These are phyloP conservation scores for Backusella macrospora DNA, from an alignment of 192 early-diverging fungal genomes.

Conservation along the genomic window DNA sequence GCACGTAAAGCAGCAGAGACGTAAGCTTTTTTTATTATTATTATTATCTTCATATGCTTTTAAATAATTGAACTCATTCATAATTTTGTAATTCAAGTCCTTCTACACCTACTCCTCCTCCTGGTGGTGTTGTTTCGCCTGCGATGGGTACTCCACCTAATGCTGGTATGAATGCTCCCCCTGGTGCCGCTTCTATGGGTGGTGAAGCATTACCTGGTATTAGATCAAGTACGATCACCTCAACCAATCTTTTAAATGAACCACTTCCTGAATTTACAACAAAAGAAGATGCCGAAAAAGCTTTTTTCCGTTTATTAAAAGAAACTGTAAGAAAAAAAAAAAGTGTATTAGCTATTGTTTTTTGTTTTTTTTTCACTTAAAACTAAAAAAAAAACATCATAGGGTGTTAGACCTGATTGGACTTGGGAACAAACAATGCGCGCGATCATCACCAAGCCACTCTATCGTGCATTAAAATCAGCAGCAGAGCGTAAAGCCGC, in stretches of 20 bases:
- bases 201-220: background rate
- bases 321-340: conserved; percentile 54
- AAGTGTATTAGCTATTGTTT: no score
- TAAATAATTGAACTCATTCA: background rate
- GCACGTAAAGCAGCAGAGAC: conserved; percentile 37
- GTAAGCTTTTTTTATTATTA: background rate
- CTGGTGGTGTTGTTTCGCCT: background rate
- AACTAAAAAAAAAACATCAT: background rate
- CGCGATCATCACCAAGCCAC: conserved; percentile 77
- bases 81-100: background rate
- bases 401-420: conserved; percentile 83
- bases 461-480: conserved; percentile 83
- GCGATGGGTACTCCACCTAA: background rate
- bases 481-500: conserved; percentile 80
- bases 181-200: background rate
- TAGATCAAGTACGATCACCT: conserved; percentile 25
- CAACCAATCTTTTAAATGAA: conserved; percentile 17
- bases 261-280: conserved; percentile 64
- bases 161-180: background rate
- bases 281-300: conserved; percentile 79
- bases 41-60: background rate
- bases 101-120: background rate
- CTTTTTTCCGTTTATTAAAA: conserved; percentile 75
- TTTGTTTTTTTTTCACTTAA: no score
- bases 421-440: conserved; percentile 94